Base-by-base conservation (phyloP, 257 asterid genomes). In the Nicotiana otophora region DNA sequence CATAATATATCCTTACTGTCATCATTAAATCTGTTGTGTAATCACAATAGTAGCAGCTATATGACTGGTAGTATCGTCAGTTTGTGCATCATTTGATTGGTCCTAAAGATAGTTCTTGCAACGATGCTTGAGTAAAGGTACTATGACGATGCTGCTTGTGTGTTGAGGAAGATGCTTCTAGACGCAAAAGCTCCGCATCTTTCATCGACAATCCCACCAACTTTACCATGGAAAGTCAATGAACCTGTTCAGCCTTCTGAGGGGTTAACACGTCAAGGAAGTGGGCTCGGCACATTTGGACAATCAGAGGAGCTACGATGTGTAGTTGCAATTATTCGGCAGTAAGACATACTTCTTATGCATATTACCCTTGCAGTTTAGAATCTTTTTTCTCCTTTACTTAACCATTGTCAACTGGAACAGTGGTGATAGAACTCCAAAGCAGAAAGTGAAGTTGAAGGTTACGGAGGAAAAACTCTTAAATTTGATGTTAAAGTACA, bases 381-480 rank as follows among this genome's bases (percentile, higher is more conserved):
- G 61, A 69, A 57, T 5, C 69, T 10, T 39, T 57, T 81, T 23
- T 78, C 78, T 75, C 70, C 85, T 51, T 81, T 83, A 68, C 78
- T 62, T 63, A 85, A 63, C 85, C 62, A 51, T 65, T 70, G 72
- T 81, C 66, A 65, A 81, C 61, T 81, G 83, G 63, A 64, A 75
- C 97, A 96, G 99, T 87, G 99, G 99, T 72, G 99, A 96, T 85
- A 92, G 99, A 90, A 96, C 98, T 88, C 98, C 99, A 34, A 96
- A 96, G 86, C 99, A 96, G 90, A 96, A 96, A 84, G 99, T 96
- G 92, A 96, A 96, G 92, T 85, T 96, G 92, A 91, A 89, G 88
- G 99, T 94, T 87, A 96, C 98, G 0, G 98, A 96, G 91, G 99
- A 96, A 82, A 96, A 91, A 83, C 97, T 96, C 84, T 83, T 96